Evolutionary conservation across 1,284 basidiomycete genomes (phyloP).

Genomic region (Pisolithus thermaeus): DNA sequence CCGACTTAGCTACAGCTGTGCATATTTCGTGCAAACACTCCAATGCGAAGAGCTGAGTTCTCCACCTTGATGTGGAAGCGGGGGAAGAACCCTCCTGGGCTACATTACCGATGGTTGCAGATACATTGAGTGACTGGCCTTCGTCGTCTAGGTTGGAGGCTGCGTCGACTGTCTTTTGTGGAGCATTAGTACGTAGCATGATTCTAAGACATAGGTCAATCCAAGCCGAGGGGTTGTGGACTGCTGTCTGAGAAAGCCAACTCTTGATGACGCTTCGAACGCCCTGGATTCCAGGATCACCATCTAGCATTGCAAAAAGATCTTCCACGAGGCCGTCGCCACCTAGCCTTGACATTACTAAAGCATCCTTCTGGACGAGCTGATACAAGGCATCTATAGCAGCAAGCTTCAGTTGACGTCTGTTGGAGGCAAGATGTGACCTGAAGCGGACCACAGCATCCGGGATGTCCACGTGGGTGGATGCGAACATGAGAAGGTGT

Average conservation of each 20-base stretch:
- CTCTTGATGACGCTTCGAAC: conserved; percentile 90
- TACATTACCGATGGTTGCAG: conserved; percentile 28
- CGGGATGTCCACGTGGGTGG: conserved; percentile 76
- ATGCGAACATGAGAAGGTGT: conserved; percentile 94
- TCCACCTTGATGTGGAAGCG: conserved; percentile 78
- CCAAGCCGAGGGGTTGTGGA: conserved; percentile 93
- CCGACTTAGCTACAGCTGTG: conserved; percentile 64
- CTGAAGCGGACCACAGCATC: conserved; percentile 74
- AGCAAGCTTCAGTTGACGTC: conserved; percentile 84
- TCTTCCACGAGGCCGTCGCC: conserved; percentile 94
- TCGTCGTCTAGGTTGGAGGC: conserved; percentile 83
- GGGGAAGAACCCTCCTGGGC: conserved; percentile 32
- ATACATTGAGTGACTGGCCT: conserved; percentile 78
- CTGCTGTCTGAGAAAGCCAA: conserved; percentile 94
- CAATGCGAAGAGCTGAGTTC: conserved; percentile 94
- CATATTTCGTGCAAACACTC: conserved; percentile 92
- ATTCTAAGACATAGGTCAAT: conserved; percentile 97
- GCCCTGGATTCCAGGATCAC: conserved; percentile 91
- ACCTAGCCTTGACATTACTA: conserved; percentile 88
- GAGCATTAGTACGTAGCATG: conserved; percentile 84
- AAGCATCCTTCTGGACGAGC: conserved; percentile 92
- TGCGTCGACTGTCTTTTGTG: conserved; percentile 66
- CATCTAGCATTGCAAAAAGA: conserved; percentile 91
- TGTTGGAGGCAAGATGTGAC: conserved; percentile 69
- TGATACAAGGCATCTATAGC: conserved; percentile 96